Evolutionary conservation across 2,329 filamentous ascomycete species (phyloP).

Genomic region (Chaetomium olivaceum): DNA sequence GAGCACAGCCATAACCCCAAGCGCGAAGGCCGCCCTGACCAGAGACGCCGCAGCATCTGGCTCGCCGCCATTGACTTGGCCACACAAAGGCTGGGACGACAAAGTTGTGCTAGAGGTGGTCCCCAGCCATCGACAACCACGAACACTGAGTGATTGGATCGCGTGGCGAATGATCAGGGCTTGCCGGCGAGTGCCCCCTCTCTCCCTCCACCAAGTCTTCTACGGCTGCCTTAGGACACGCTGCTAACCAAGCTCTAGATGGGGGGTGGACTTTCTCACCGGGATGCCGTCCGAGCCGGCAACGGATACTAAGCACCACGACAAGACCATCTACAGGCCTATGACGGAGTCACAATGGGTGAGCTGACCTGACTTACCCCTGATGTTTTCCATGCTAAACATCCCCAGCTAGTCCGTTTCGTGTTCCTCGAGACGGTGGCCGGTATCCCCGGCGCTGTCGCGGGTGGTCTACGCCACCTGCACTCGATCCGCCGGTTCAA

Average conservation of each 20-base stretch:
- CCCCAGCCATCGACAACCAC: constrained; percentile 74
- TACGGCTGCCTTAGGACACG: too few relatives aligned
- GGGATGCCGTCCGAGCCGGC: constrained; percentile 72
- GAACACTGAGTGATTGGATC: constrained; percentile 71
- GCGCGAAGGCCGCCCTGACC: neutral
- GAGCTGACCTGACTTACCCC: constrained; percentile 28
- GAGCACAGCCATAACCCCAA: neutral
- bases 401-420: constrained; percentile 67
- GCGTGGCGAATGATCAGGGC: constrained; percentile 75
- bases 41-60: neutral
- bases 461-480: constrained; percentile 87
- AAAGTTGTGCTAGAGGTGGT: constrained; percentile 73
- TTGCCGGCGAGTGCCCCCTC: constrained; percentile 23
- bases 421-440: constrained; percentile 93
- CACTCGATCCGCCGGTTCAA: constrained; percentile 80
- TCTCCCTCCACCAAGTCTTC: neutral
- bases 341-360: constrained; percentile 84
- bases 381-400: neutral
- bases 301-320: constrained; percentile 53
- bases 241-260: constrained; percentile 49
- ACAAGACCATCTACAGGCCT: constrained; percentile 54
- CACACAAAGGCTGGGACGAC: constrained; percentile 71
- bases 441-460: constrained; percentile 95
- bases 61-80: constrained; percentile 49
- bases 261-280: constrained; percentile 77